Percentiles rank a stretch among this genome's conserved stretches.
Evolutionary conservation across 768 basidiomycete genomes (phyloP).

Genomic region (Russula griseocarnosa): DNA sequence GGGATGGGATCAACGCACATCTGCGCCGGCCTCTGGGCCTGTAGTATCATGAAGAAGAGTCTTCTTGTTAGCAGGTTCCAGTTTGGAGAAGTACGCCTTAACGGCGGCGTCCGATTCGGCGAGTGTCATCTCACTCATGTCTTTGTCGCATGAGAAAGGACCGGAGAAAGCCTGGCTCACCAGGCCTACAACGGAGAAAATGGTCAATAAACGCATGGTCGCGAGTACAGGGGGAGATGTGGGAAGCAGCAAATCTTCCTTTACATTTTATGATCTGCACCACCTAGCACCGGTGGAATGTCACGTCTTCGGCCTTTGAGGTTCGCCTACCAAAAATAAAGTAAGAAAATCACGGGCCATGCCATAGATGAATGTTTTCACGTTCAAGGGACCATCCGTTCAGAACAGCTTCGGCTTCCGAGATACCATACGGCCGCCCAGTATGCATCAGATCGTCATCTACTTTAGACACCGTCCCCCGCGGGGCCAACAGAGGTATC

Average conservation of each 20-base stretch:
- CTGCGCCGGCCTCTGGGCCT: slow-evolving; percentile 23
- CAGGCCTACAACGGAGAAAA: slow-evolving; percentile 9
- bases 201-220: slow-evolving; percentile 13
- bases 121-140: slow-evolving; percentile 12
- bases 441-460: neutral
- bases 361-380: neutral
- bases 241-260: neutral
- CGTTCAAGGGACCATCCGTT: neutral
- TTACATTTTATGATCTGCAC: neutral
- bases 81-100: slow-evolving; percentile 16
- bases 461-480: neutral
- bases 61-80: slow-evolving; percentile 7
- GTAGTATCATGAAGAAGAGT: slow-evolving; percentile 20
- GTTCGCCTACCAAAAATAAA: neutral
- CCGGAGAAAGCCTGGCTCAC: slow-evolving; percentile 7
- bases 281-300: neutral
- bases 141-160: slow-evolving; percentile 3
- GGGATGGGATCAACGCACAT: slow-evolving; percentile 6
- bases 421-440: neutral
- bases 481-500: neutral
- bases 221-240: neutral
- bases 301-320: neutral
- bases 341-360: neutral
- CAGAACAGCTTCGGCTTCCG: neutral
- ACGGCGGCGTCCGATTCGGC: slow-evolving; percentile 9